These are phyloP conservation scores for Serpula lacrymans DNA, from an alignment of 768 basidiomycete species.

Conservation along the genomic window DNA sequence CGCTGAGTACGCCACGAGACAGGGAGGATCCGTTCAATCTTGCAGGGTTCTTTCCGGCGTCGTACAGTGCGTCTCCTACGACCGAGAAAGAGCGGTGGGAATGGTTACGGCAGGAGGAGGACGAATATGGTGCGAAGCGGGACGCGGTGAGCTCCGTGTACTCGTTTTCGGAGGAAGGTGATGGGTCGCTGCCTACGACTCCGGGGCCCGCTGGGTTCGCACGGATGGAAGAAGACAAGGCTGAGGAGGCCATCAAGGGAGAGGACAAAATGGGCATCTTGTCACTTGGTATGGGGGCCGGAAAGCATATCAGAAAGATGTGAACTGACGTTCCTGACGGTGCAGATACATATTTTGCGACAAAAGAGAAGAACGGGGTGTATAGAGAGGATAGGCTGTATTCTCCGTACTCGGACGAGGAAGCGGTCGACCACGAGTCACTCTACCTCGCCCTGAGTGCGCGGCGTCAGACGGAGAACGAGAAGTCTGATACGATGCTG, in stretches of 20 bases:
- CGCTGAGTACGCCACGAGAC: slow-evolving; percentile 22
- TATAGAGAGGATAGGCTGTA: slow-evolving; percentile 21
- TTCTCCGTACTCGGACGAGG: slow-evolving; percentile 33
- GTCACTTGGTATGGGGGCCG: slow-evolving; percentile 34
- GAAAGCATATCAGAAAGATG: slow-evolving; percentile 6
- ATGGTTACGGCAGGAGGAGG: slow-evolving; percentile 38
- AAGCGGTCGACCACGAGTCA: slow-evolving; percentile 35
- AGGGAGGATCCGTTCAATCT: slow-evolving; percentile 48
- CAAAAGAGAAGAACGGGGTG: background rate
- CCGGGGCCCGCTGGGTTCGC: slow-evolving; percentile 23
- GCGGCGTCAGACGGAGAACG: slow-evolving; percentile 31
- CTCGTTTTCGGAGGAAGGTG: slow-evolving; percentile 16
- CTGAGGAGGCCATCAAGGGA: slow-evolving; percentile 33
- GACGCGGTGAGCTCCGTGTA: slow-evolving; percentile 9
- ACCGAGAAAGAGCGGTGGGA: slow-evolving; percentile 33
- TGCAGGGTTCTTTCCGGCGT: slow-evolving; percentile 43
- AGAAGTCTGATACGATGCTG: slow-evolving; percentile 16
- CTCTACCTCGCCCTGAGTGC: slow-evolving; percentile 30
- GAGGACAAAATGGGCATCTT: slow-evolving; percentile 53
- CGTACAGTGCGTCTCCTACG: slow-evolving; percentile 16
- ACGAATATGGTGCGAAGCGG: slow-evolving; percentile 8
- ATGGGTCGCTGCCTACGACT: slow-evolving; percentile 14
- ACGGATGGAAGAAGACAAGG: slow-evolving; percentile 29
- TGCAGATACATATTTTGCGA: slow-evolving; percentile 5
- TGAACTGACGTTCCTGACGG: slow-evolving; percentile 5